Evolutionary conservation across 495 filamentous ascomycete genomes (phyloP).

Genomic region (Penicillium fimorum): DNA sequence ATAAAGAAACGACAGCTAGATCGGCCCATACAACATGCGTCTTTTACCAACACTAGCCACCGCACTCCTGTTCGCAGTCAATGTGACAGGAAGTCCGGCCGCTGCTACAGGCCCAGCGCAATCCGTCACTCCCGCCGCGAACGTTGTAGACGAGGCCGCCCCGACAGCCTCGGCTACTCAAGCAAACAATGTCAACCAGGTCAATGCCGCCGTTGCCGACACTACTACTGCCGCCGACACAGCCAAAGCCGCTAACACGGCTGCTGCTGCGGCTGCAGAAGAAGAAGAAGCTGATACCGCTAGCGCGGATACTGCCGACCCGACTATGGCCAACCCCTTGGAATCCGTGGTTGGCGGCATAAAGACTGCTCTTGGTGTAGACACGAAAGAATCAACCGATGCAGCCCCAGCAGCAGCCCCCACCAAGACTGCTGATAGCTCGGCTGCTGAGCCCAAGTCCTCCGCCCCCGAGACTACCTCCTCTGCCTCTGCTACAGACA

Average conservation of each 20-base stretch:
- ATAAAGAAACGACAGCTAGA: conserved; percentile 12
- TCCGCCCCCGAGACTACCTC: conserved; percentile 2
- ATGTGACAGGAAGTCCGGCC: conserved; percentile 21
- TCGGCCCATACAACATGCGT: conserved; percentile 24
- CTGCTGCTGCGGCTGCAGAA: background rate
- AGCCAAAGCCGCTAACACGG: background rate
- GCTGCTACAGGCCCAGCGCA: conserved; percentile 6
- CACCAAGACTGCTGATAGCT: background rate
- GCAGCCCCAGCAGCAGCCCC: background rate
- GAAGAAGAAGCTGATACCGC: conserved; percentile 8
- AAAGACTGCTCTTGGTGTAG: background rate
- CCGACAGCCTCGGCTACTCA: conserved; percentile 4
- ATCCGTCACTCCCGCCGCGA: conserved; percentile 2
- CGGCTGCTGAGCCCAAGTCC: background rate
- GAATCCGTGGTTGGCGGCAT: conserved; percentile 1
- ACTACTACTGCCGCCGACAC: conserved; percentile 3
- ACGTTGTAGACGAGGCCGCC: background rate
- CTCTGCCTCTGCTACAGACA: background rate
- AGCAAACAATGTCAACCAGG: conserved; percentile 7
- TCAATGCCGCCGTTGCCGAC: conserved; percentile 7
- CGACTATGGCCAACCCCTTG: background rate
- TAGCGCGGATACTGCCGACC: background rate
- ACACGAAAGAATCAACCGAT: background rate
- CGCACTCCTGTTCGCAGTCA: conserved; percentile 23
- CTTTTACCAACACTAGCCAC: conserved; percentile 29